Conservation (phyloP, 2,329 filamentous ascomycete genomes). For the Teratosphaeria zuluensis region DNA sequence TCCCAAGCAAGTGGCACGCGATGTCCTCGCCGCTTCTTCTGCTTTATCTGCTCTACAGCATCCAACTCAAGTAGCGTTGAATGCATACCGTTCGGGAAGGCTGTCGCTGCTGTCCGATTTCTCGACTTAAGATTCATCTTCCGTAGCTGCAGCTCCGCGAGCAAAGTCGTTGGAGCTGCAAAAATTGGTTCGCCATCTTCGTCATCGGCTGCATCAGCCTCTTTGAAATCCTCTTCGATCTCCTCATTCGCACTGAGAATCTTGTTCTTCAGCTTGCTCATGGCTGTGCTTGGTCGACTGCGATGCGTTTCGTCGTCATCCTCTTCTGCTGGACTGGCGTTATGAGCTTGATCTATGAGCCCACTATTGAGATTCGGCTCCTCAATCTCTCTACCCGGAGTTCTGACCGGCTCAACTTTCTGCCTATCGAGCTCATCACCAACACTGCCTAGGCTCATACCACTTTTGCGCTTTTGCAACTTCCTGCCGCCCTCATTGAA, state of each 20-base stretch:
- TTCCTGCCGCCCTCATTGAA: constrained; percentile 24
- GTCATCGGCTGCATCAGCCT: constrained; percentile 36
- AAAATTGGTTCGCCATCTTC: constrained; percentile 43
- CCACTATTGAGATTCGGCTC: constrained; percentile 11
- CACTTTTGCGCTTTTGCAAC: constrained; percentile 25
- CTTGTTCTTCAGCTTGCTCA: constrained; percentile 2
- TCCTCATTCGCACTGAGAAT: constrained; percentile 24
- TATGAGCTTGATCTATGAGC: constrained; percentile 17
- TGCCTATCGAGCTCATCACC: constrained; percentile 7
- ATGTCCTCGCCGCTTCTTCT: constrained; percentile 61
- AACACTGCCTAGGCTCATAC: constrained; percentile 23
- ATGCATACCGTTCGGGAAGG: constrained; percentile 69
- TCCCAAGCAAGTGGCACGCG: constrained; percentile 90
- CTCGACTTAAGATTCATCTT: constrained; percentile 81
- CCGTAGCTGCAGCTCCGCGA: constrained; percentile 83
- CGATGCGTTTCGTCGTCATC: constrained; percentile 15
- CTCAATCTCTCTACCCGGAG: constrained; percentile 11
- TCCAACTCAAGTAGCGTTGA: constrained; percentile 86
- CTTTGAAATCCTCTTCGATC: constrained; percentile 35
- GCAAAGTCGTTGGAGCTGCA: constrained; percentile 75
- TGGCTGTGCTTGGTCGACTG: constrained; percentile 7
- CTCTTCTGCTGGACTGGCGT: constrained; percentile 24
- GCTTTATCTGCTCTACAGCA: constrained; percentile 76
- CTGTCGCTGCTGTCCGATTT: constrained; percentile 56
- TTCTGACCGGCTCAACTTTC: constrained; percentile 4